phyloP scores from a whole-genome alignment of 2,329 filamentous ascomycete species.

The Claviceps maximensis region DNA sequence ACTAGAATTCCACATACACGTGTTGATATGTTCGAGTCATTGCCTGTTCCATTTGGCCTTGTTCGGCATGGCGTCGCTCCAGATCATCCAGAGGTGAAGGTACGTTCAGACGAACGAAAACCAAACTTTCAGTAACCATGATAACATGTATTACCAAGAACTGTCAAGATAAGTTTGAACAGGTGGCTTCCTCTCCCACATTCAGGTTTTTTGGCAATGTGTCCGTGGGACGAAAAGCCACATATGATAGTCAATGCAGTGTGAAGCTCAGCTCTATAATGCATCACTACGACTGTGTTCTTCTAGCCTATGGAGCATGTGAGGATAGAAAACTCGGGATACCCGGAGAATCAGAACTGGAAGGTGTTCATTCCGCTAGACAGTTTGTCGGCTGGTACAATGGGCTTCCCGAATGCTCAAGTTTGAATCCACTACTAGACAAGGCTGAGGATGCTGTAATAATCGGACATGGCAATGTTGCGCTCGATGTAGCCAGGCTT shows the following conservation, averaged over 20 bases:
- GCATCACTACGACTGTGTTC: constrained; percentile 78
- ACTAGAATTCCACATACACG: constrained; percentile 55
- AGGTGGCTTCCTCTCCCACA: constrained; percentile 67
- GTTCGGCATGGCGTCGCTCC: constrained; percentile 94
- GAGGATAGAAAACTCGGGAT: constrained; percentile 69
- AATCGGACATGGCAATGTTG: constrained; percentile 92
- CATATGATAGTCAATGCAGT: constrained; percentile 27
- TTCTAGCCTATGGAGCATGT: constrained; percentile 87
- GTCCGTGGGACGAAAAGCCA: constrained; percentile 48
- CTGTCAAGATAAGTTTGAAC: constrained; percentile 84
- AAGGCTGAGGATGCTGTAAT: constrained; percentile 72
- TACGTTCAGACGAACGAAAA: constrained; percentile 23
- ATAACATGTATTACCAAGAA: constrained; percentile 43
- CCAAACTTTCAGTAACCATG: neutral
- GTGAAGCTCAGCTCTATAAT: constrained; percentile 57
- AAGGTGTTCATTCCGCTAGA: constrained; percentile 73
- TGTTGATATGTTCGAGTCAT: constrained; percentile 91
- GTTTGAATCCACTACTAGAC: constrained; percentile 59
- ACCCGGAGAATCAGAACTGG: constrained; percentile 59
- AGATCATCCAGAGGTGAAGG: constrained; percentile 97
- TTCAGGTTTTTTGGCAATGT: constrained; percentile 92
- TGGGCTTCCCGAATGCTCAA: constrained; percentile 69
- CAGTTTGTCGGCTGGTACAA: constrained; percentile 99
- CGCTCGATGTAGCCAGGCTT: constrained; percentile 83
- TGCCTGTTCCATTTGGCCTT: constrained; percentile 86